Conservation (phyloP, 2,329 filamentous ascomycete species). For the Cytospora leucostoma region DNA sequence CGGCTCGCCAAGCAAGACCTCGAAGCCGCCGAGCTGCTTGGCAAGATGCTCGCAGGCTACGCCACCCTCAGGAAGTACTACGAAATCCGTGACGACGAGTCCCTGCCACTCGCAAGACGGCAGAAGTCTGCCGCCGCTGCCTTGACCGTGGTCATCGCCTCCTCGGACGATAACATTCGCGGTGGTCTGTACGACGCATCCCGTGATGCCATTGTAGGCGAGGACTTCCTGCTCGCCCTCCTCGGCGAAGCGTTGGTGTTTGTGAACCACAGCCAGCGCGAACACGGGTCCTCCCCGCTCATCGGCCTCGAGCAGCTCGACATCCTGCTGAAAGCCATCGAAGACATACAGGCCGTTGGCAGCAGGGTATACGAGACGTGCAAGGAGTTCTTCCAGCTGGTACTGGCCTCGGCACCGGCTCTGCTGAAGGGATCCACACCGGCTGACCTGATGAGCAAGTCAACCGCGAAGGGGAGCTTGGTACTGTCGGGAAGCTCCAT, state of each 20-base stretch:
- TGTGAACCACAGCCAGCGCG: slow-evolving; percentile 53
- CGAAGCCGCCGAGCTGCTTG: slow-evolving; percentile 80
- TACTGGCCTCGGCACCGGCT: slow-evolving; percentile 69
- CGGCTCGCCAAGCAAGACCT: slow-evolving; percentile 73
- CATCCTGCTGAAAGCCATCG: slow-evolving; percentile 72
- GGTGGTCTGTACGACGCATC: slow-evolving; percentile 84
- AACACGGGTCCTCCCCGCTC: slow-evolving; percentile 43
- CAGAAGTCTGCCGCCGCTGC: slow-evolving; percentile 73
- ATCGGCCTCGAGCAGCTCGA: slow-evolving; percentile 74
- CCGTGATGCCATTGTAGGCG: slow-evolving; percentile 80
- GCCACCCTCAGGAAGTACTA: slow-evolving; percentile 90
- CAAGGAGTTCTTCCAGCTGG: slow-evolving; percentile 76
- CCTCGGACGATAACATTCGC: slow-evolving; percentile 85
- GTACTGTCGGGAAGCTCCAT: slow-evolving; percentile 74
- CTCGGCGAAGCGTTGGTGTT: slow-evolving; percentile 77
- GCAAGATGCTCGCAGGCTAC: slow-evolving; percentile 86
- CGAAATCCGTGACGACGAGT: slow-evolving; percentile 69
- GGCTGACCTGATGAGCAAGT: slow-evolving; percentile 62
- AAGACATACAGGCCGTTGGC: slow-evolving; percentile 74
- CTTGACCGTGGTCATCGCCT: slow-evolving; percentile 80
- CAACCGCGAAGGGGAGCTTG: slow-evolving; percentile 59
- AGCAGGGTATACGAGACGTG: slow-evolving; percentile 72
- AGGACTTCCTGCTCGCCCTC: slow-evolving; percentile 81
- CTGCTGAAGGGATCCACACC: slow-evolving; percentile 61
- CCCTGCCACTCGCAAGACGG: slow-evolving; percentile 59